A percentile compares a stretch with the other conserved stretches of the same genome.
These are phyloP conservation scores for Rugosomyces carneus DNA, from an alignment of 1,284 basidiomycete species.

Conservation along the genomic window DNA sequence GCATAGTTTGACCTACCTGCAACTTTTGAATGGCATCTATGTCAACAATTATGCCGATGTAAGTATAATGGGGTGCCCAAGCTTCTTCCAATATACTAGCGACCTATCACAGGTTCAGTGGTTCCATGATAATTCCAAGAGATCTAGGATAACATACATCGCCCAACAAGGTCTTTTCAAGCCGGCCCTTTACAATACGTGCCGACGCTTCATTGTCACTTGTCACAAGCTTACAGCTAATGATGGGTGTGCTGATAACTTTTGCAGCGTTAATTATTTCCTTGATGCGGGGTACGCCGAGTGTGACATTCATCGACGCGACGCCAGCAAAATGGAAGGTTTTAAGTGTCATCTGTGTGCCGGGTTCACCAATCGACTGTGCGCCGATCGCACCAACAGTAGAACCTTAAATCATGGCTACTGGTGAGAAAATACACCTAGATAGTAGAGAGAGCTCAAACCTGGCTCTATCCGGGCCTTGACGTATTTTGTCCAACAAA, in stretches of 20 bases:
- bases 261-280: constrained; percentile 99
- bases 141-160: constrained; percentile 60
- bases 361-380: constrained; percentile 98
- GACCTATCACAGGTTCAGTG: constrained; percentile 44
- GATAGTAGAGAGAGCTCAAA: constrained; percentile 22
- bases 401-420: constrained; percentile 51
- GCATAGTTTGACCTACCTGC: constrained; percentile 52
- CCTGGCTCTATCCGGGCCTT: constrained; percentile 94
- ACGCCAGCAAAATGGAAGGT: constrained; percentile 99
- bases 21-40: constrained; percentile 85
- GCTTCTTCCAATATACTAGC: constrained; percentile 93
- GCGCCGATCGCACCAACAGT: constrained; percentile 98
- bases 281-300: constrained; percentile 99
- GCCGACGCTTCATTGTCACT: constrained; percentile 85
- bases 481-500: constrained; percentile 89
- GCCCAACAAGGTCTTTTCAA: constrained; percentile 93
- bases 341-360: constrained; percentile 99
- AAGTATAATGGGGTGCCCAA: constrained; percentile 90
- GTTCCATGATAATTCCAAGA: background rate
- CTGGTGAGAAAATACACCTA: constrained; percentile 7
- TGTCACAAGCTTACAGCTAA: constrained; percentile 90
- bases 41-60: constrained; percentile 92
- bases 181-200: constrained; percentile 93
- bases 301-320: constrained; percentile 99
- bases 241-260: constrained; percentile 95